phyloP scores from a whole-genome alignment of 768 basidiomycete species.

The Mycena filopes region DNA sequence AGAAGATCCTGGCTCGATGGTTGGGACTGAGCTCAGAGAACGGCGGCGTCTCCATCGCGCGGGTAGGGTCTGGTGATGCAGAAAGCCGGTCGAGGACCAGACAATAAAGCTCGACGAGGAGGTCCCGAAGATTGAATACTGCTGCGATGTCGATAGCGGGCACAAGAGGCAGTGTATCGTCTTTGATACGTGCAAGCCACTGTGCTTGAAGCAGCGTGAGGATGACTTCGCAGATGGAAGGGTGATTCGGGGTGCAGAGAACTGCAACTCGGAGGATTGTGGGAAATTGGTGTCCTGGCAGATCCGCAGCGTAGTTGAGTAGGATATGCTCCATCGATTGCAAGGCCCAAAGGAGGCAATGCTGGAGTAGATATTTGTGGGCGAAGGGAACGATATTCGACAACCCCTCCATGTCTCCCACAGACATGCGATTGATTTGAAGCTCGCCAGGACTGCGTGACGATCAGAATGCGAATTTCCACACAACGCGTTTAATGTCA shows the following conservation, averaged over 20 bases:
- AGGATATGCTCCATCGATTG: constrained; percentile 22
- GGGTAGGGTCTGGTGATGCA: not conserved
- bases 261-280: not conserved
- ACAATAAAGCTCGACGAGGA: constrained; percentile 21
- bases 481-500: too few relatives aligned
- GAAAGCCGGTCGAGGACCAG: constrained; percentile 11
- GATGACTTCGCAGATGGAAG: constrained; percentile 6
- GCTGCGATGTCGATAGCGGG: constrained; percentile 20
- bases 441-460: constrained; percentile 15
- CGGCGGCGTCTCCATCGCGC: not conserved
- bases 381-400: constrained; percentile 9
- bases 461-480: not conserved
- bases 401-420: constrained; percentile 13
- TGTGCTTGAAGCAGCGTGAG: not conserved
- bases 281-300: constrained; percentile 6
- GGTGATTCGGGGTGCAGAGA: constrained; percentile 8
- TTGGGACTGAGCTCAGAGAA: not conserved
- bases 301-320: not conserved
- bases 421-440: constrained; percentile 20
- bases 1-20: constrained; percentile 15
- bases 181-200: constrained; percentile 10
- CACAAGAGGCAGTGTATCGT: not conserved
- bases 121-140: not conserved
- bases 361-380: constrained; percentile 20
- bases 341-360: constrained; percentile 19